Conservation (phyloP, 805 yeast genomes). For the Nakazawaea holstii region DNA sequence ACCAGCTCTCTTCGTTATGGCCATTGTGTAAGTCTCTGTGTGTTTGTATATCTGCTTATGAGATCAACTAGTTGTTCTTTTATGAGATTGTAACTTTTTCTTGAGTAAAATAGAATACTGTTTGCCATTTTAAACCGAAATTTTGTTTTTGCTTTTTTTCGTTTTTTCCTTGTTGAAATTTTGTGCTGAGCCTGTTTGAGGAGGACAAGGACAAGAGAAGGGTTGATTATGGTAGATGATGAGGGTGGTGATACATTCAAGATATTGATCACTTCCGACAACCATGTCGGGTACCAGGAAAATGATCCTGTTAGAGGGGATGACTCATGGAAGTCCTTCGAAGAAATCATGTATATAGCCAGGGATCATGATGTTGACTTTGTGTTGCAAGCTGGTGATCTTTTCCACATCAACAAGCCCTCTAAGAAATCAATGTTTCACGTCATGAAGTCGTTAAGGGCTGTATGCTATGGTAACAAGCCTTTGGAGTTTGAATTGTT, state of each 20-base stretch:
- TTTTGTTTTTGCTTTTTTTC: neutral
- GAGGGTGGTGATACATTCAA: constrained; percentile 48
- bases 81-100: neutral
- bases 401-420: constrained; percentile 89
- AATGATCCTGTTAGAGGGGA: constrained; percentile 85
- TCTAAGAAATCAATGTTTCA: constrained; percentile 80
- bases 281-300: constrained; percentile 93
- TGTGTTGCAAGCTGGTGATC: constrained; percentile 88
- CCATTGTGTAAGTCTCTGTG: constrained; percentile 39
- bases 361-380: constrained; percentile 69
- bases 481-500: constrained; percentile 83
- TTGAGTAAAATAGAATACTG: neutral
- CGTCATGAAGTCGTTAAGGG: constrained; percentile 66
- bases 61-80: too few species aligned
- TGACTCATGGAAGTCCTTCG: constrained; percentile 84
- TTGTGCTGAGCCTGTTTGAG: neutral
- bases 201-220: neutral
- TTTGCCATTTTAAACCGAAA: constrained; percentile 4
- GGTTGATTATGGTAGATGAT: neutral
- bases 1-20: constrained; percentile 70
- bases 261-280: constrained; percentile 85
- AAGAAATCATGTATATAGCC: constrained; percentile 76
- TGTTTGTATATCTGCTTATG: too few species aligned
- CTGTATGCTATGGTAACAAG: constrained; percentile 74
- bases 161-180: neutral